Evolutionary conservation across 1,284 basidiomycete genomes (phyloP).

Genomic region (Exobasidium cylindrosporum): DNA sequence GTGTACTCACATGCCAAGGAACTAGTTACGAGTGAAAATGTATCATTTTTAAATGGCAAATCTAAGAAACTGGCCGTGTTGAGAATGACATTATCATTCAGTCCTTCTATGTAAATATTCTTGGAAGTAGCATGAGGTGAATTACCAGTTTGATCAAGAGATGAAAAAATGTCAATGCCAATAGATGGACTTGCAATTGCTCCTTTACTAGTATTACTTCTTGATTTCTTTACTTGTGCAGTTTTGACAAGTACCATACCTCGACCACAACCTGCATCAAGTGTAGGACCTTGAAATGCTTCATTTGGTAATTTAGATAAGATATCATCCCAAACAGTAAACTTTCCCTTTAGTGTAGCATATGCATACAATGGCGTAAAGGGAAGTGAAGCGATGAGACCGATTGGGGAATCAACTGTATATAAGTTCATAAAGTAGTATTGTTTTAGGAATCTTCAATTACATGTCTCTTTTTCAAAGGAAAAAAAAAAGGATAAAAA

Average conservation of each 20-base stretch:
- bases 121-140: not conserved
- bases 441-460: too few relatives aligned
- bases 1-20: not conserved
- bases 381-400: not conserved
- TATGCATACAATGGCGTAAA: not conserved
- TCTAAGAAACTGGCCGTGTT: not conserved
- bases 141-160: slow-evolving; percentile 1
- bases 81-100: not conserved
- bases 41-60: not conserved
- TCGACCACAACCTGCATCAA: not conserved
- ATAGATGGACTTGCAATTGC: not conserved
- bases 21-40: not conserved
- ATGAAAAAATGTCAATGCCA: not conserved
- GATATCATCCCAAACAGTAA: not conserved
- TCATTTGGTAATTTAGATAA: not conserved
- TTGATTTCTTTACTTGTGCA: not conserved
- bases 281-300: not conserved
- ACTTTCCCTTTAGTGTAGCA: not conserved
- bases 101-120: not conserved
- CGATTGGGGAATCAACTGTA: not conserved
- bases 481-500: too few relatives aligned
- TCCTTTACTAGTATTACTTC: not conserved
- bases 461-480: too few relatives aligned
- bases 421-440: too few relatives aligned
- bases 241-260: not conserved